Evolutionary conservation across 331 rosid species (phyloP).

Genomic region (Pyrus hybrid): DNA sequence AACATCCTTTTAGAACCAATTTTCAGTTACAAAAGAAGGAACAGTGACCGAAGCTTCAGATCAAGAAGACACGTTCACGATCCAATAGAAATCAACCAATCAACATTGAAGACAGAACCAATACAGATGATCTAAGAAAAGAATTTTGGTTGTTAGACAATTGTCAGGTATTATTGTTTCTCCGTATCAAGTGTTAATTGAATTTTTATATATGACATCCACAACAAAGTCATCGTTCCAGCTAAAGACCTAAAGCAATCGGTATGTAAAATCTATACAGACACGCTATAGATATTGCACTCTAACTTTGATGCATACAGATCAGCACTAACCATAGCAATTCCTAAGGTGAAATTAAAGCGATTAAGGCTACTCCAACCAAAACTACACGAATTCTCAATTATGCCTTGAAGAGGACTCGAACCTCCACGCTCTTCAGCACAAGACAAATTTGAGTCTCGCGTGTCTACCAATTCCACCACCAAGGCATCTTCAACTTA

Average conservation of each 20-base stretch:
- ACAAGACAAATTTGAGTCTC: slow-evolving; percentile 6
- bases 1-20: neutral
- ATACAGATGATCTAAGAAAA: neutral
- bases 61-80: neutral
- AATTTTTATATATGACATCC: neutral
- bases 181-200: neutral
- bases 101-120: neutral
- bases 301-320: neutral
- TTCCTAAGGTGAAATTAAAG: neutral
- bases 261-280: too few relatives aligned
- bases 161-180: neutral
- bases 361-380: neutral
- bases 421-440: slow-evolving; percentile 15
- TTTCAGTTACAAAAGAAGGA: neutral
- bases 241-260: neutral
- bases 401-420: slow-evolving; percentile 17
- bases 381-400: neutral
- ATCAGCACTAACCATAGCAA: neutral
- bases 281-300: neutral
- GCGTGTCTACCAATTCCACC: slow-evolving; percentile 20
- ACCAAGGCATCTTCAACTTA: slow-evolving; percentile 6
- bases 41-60: neutral
- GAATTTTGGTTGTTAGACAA: neutral
- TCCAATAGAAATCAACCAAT: neutral
- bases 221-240: neutral